Base-by-base conservation (phyloP, 1,139 yeast genomes). In the Blastobotrys elegans region DNA sequence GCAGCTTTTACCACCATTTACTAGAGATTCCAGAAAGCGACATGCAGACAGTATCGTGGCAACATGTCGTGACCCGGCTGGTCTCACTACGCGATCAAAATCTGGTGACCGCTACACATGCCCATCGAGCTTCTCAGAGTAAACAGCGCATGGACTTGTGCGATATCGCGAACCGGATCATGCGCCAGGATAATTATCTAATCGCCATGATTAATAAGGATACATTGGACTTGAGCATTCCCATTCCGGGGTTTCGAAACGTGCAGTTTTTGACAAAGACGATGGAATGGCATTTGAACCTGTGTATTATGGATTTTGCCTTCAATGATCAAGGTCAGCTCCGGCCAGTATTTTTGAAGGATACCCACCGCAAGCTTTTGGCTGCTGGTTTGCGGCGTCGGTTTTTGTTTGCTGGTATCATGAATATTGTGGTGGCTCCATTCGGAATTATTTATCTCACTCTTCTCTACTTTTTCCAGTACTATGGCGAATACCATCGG, bases 1-100 rank as follows among this genome's bases (percentile, higher is more conserved):
- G 74, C 50, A 77, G 80, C 54, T 85, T 85, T 59, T 86, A 80
- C 64, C 69, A 69, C 46, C 76, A 86, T 54, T 70, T 92, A 47
- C 72, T 92, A 26, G 79, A 79, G 18, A 80, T 90, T 20, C 67
- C 79, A 2, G 92, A 86, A 58, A 82, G 81, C 50, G 98, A 92
- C 58, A 71, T 92, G 54, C 95, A 87, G 72, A 90, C 97, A 0
- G 86, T 94, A 14, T 82, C 95, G 17, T 92, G 98, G 98, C 86
- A 84, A 50, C 79, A 82, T 20, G 83, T 92, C 0, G 94, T 89
- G n/a, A 82, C 80, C 51, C 77, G 88, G 41, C 69, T 94, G 18
- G 80, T 87, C 78, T 68, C 75, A 10, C 68, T 92, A 45, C 79
- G 86, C 56, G 92, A 88, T 57, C 86, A 84, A 57, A 92, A 92